Base-by-base conservation (phyloP, 441 rosid genomes). In the Isatis lusitanica region DNA sequence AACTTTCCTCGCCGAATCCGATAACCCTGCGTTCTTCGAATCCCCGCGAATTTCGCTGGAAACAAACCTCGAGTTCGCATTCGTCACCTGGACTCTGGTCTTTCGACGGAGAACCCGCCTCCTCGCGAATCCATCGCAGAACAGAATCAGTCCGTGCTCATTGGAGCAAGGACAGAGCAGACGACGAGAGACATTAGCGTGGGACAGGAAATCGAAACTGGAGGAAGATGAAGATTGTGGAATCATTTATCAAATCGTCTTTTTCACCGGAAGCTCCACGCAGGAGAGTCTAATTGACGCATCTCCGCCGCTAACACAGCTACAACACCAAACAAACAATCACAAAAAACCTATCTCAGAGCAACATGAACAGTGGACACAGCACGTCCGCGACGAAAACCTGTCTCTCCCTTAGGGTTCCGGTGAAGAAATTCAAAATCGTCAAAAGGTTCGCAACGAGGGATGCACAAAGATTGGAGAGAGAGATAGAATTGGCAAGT, bases 111-210 rank as follows among this genome's bases (percentile, higher is more conserved):
- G 63, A 40, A 58, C 2, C 63, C 73, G 51, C 36, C 59, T 51
- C 76, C 44, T 71, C 6, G 68, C 17, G 63, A 77, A 71, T 1
- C 80, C 76, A 71, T 66, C 64, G 46, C 52, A 36, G 53, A 69
- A 39, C n/a, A 71, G 28, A 70, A 72, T 71, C 73, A 38, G 18
- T 31, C 30, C 67, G 69, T 74, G 76, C 47, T 55, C 52, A 24
- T 65, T 61, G 44, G 73, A 78, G 85, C 90, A 86, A 5, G 88
- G 89, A 68, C 93, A 88, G 2, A 80, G 62, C 6, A 77, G 0
- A 43, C 64, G 83, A 59, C 85, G 77, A 57, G 83, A 78, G 63
- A 68, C 63, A 57, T 59, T 10, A 47, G 70, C 15, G 36, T 38
- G 75, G 21, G 62, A 42, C 9, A 82, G 73, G 72, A 79, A 77